A percentile compares a stretch with the other conserved stretches of the same genome.
phyloP scores from a whole-genome alignment of 1,139 yeast species.

The Lodderomyces pseudojiufengensis region DNA sequence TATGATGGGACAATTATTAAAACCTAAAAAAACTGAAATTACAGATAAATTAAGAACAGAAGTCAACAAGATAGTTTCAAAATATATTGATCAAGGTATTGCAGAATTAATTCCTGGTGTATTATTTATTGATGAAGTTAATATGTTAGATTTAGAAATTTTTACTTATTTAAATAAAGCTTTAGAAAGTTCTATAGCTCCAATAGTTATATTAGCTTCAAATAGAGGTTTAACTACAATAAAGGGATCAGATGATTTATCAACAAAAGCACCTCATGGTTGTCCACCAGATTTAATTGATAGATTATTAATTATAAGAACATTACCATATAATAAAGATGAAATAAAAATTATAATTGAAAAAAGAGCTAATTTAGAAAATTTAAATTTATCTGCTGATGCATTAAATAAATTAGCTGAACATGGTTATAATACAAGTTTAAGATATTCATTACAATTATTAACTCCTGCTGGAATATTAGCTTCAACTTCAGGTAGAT shows the following conservation, averaged over 20 bases:
- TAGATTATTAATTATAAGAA: conserved; percentile 84
- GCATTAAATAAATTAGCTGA: conserved; percentile 72
- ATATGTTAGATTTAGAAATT: conserved; percentile 95
- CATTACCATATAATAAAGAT: conserved; percentile 78
- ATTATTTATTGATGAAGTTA: conserved; percentile 93
- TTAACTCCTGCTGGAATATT: conserved; percentile 88
- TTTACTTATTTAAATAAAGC: conserved; percentile 94
- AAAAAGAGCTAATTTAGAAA: conserved; percentile 77
- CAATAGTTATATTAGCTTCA: conserved; percentile 91
- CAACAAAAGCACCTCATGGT: conserved; percentile 82
- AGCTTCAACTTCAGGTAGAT: conserved; percentile 69
- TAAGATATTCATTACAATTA: conserved; percentile 88
- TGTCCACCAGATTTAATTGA: conserved; percentile 94
- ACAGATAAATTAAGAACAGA: conserved; percentile 92
- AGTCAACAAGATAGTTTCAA: conserved; percentile 93
- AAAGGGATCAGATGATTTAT: conserved; percentile 87
- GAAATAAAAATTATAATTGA: conserved; percentile 80
- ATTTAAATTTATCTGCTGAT: conserved; percentile 55
- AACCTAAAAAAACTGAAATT: conserved; percentile 97
- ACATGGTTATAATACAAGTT: conserved; percentile 70
- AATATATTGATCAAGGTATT: conserved; percentile 95
- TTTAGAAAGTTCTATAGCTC: conserved; percentile 86
- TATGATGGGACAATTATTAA: conserved; percentile 97
- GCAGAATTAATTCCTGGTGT: conserved; percentile 99
- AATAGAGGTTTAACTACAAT: conserved; percentile 91